Base-by-base conservation (phyloP, 1,139 yeast species). In the Candida sanyaensis region DNA sequence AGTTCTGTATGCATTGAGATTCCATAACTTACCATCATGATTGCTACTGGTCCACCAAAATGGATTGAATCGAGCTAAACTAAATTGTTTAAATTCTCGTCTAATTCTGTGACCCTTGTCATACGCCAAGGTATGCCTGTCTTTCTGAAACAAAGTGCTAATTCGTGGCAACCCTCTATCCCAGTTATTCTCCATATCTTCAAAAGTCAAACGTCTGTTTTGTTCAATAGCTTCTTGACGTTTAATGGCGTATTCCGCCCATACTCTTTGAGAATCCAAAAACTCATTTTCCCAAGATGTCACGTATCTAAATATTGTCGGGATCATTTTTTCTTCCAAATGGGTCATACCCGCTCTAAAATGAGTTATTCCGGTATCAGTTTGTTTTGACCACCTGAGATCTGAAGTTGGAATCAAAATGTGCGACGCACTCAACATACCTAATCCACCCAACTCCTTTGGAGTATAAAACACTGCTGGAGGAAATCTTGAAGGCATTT, bases 401-500 rank as follows among this genome's bases (percentile, higher is more conserved):
- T 93, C 99, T 4, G 96, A 86, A 0, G 96, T 88, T 0, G 99
- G 99, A 55, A 95, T 93, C 55, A 93, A 74, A 44, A 93, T 89
- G 64, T 95, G 99, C 12, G 97, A 89, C 0, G 98, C 98, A 74
- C 97, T 89, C 26, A 95, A 73, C 99, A 95, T 95, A 17, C 99
- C 99, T 41, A 95, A 71, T 34, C 99, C 99, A 45, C 99, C 99
- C 8, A 95, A 71, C 63, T 95, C 99, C 58, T 91, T 93, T 0
- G 99, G 99, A 0, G 99, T 90, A 63, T 95, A 95, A 58, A 95
- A 95, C 1, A 95, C 99, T 2, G 97, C 98, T 0, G 99, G 99
- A 3, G 99, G 99, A 69, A 95, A 95, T 46, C 99, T 77, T 0
- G 97, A 85, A 0, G 99, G 99, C 99, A 95, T 95, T 67, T 95